Evolutionary conservation across 257 asterid genomes (phyloP), one percentile per base, ranked within the genome.

Genomic region (Rauvolfia tetraphylla): DNA sequence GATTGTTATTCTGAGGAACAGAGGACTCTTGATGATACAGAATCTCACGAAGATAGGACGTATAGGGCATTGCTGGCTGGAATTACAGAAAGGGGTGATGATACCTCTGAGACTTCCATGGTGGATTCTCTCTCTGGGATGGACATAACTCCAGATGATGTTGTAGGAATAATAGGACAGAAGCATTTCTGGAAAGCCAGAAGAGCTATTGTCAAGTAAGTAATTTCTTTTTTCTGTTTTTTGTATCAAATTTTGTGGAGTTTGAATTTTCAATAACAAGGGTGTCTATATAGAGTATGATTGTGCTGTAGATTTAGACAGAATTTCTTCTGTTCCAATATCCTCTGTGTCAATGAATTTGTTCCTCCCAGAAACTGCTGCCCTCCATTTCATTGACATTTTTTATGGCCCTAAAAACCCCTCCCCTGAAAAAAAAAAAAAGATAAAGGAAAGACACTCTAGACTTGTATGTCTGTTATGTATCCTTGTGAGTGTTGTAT

Each of bases 181-280:
- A 94, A 89, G 76, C 89, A 79, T 72, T 94, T 94, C 78, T 94
- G 97, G 97, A 94, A 90, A 84, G 97, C 97, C 72, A 88, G 98
- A 79, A 86, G 87, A 80, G 93, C 95, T 61, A 90, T 94, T 83
- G 80, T 85, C 84, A 89, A 87, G 97, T 94, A 88, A 88, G 97
- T 87, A 79, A 44, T 9, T 74, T 63, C 39, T 25, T 14, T 56
- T 49, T 10, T 49, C 20, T 29, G 14, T 14, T 53, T 27, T 53
- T 20, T 12, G 18, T n/a, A 42, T 56, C 13, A 56, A n/a, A 36
- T 10, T 75, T 38, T 34, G 10, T 7, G 57, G 54, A 42, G 65
- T 54, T 72, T 49, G 25, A 29, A 63, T 59, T 58, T 66, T 66
- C 31, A 42, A 74, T n/a, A 7, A 34, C 14, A 56, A 57, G 48